Percentiles rank a stretch among this genome's conserved stretches.
Evolutionary conservation across 345 rosid species (phyloP).

Genomic region (Nasturtium officinale): DNA sequence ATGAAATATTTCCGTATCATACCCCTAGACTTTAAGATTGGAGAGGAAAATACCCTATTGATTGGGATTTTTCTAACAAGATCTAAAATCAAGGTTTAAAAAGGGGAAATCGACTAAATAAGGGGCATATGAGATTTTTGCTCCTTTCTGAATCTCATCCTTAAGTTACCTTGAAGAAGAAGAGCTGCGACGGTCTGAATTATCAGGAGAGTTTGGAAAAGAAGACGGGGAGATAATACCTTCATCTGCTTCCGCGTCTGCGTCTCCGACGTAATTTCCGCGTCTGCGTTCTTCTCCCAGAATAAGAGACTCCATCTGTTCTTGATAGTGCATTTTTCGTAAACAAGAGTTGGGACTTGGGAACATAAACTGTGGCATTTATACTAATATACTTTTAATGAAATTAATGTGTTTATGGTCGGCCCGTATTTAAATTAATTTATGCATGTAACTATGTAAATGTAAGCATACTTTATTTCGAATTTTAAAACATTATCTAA

Average conservation of each 20-base stretch:
- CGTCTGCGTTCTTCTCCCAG: constrained; percentile 43
- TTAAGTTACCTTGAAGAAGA: constrained; percentile 44
- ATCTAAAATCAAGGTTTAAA: neutral
- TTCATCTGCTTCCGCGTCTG: constrained; percentile 35
- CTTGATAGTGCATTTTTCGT: constrained; percentile 40
- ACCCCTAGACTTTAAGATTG: neutral
- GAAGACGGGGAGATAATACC: constrained; percentile 36
- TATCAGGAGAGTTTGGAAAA: constrained; percentile 42
- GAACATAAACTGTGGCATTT: constrained; percentile 18
- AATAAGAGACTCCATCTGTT: constrained; percentile 45
- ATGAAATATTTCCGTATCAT: neutral
- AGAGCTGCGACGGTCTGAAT: constrained; percentile 36
- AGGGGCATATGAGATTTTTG: too few species aligned
- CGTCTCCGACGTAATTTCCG: constrained; percentile 29
- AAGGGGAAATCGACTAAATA: too few species aligned
- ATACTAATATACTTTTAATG: neutral
- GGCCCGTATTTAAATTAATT: neutral
- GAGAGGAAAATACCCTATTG: neutral
- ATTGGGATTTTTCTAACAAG: neutral
- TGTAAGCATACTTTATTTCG: neutral
- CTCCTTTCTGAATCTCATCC: neutral
- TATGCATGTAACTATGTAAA: neutral
- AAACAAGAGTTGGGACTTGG: constrained; percentile 4
- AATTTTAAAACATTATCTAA: constrained; percentile 37
- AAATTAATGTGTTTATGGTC: constrained; percentile 23